Base-by-base conservation (phyloP, 2,329 filamentous ascomycete genomes). In the Neopestalotiopsis sp. region DNA sequence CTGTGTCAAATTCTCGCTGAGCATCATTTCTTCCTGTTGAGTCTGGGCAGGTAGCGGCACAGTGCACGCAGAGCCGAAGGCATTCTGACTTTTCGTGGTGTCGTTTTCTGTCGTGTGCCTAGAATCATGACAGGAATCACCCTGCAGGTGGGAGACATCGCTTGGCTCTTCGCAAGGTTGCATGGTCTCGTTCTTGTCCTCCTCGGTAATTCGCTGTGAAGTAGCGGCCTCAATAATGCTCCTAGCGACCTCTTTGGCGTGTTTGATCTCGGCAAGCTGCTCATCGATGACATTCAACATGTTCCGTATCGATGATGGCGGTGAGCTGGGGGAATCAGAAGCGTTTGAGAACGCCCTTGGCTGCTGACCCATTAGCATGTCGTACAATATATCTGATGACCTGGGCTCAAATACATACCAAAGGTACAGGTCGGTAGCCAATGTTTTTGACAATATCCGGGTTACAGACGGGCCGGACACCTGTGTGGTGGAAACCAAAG, bases 401-500 rank as follows among this genome's bases (percentile, higher is more conserved):
- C 56, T 34, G 53, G 24, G 24, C n/a, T 7, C 49, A 42, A 64
- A 45, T 38, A 72, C 77, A 72, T 74, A 85, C 83, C 73, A 75
- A 70, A 12, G 80, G 78, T 17, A 80, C 76, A 24, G 79, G 67
- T 17, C 81, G 79, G 58, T 79, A 76, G 4, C 85, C 84, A 17
- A 87, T 77, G 5, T 81, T 77, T 66, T 73, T 79, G 34, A 86
- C 68, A 12, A 83, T 68, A 1, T 76, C 71, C 14, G 78, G 80
- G 69, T 85, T 76, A 13, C 80, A 75, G 4, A 86, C 69, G 1
- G 87, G 87, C n/a, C 86, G 78, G 6, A 76, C 74, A 32, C 81
- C 74, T 42, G 80, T 65, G 5, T 80, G 73, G 64, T 86, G 82
- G 69, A 90, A 90, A 14, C 87, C 85, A 71, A 83, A 89, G 1